These are phyloP conservation scores for Boechera retrofracta DNA, from an alignment of 345 rosid genomes.

Conservation along the genomic window DNA sequence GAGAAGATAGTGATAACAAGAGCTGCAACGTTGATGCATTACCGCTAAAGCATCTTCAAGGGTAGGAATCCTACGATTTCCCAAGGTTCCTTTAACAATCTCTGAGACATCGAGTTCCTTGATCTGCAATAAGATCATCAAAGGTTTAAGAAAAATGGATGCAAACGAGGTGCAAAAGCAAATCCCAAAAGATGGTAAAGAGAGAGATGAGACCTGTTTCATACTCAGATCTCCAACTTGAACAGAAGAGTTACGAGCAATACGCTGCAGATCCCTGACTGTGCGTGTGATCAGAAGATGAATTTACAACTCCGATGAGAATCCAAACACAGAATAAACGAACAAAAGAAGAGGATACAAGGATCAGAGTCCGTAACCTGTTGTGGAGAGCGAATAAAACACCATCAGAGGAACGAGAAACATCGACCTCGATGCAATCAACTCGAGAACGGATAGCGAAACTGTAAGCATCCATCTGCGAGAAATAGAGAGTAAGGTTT, in stretches of 20 bases:
- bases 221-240: conserved; percentile 75
- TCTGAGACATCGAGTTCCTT: conserved; percentile 54
- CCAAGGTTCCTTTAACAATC: conserved; percentile 48
- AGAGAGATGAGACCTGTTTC: conserved; percentile 67
- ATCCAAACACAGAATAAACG: conserved; percentile 8
- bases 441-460: conserved; percentile 73
- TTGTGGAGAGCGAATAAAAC: conserved; percentile 87
- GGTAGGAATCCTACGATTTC: conserved; percentile 62
- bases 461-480: conserved; percentile 79
- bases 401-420: conserved; percentile 93
- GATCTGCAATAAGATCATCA: conserved; percentile 56
- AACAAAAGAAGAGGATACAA: not conserved
- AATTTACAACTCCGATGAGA: conserved; percentile 19
- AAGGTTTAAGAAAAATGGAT: not conserved
- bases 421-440: conserved; percentile 94
- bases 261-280: conserved; percentile 96
- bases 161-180: conserved; percentile 14
- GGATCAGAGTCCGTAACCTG: conserved; percentile 54
- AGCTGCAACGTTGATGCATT: conserved; percentile 18
- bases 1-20: conserved; percentile 15
- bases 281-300: conserved; percentile 40
- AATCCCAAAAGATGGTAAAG: conserved; percentile 23
- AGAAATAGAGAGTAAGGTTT: conserved; percentile 20
- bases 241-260: conserved; percentile 69
- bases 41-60: conserved; percentile 84